Base-by-base conservation (phyloP, 176 grass and related monocot genomes). In the Canna indica region DNA sequence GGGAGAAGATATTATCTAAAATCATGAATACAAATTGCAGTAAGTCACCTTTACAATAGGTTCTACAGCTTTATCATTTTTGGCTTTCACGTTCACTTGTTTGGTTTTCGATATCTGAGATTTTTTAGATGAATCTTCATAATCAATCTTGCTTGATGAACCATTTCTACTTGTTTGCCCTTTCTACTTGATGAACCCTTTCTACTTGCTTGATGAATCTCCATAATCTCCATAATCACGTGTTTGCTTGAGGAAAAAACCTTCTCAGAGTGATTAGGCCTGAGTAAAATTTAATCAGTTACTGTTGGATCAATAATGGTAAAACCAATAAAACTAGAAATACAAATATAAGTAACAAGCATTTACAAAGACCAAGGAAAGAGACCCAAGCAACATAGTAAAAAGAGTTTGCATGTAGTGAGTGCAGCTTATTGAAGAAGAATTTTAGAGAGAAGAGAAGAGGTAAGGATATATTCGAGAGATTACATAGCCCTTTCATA, bases 221-320 rank as follows among this genome's bases (percentile, higher is more conserved):
- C 74, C 79, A 62, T 83, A 81, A 80, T 86, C 64, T 74, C 31
- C 80, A 14, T 36, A 24, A 20, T 4, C 50, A 12, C 80, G 79
- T 8, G 45, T 75, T 69, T 77, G 48, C 38, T 86, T 44, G 77
- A 90, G 59, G 52, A 9, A 59, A 79, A 73, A 39, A 91, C 74
- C 45, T 68, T 73, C 63, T 87, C 79, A 15, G 80, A 80, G 70
- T 90, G 85, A 68, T 75, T 83, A 39, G 44, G n/a, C 33, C 88
- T 96, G 74, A 64, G 62, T 80, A 46, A 78, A 71, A 73, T 70
- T 1, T 15, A 78, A 36, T 41, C 84, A 78, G 9, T 13, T 36
- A 75, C 79, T 70, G 26, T 14, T 63, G 30, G 29, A 24, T n/a
- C n/a, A n/a, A 73, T 44, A 76, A 25, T 74, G 14, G 45, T 28